A percentile compares a stretch with the other conserved stretches of the same genome.
Conservation (phyloP, 495 filamentous ascomycete genomes). For the Aspergillus kassunensis region DNA sequence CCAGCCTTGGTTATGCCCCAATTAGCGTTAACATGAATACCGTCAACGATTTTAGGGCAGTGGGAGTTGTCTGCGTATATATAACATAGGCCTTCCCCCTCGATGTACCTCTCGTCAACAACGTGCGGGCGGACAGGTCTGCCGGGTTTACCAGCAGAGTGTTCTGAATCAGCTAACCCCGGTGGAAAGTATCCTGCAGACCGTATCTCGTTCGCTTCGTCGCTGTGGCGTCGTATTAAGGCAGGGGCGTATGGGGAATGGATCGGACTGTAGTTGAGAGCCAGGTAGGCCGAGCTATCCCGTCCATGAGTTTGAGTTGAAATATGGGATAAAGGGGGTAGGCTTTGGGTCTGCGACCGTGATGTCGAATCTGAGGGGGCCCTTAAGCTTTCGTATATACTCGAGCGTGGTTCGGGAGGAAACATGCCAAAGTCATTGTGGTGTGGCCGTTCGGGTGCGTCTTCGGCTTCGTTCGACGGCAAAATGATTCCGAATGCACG, state of each 20-base stretch:
- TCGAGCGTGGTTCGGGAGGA: conserved; percentile 12
- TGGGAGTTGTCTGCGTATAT: conserved; percentile 84
- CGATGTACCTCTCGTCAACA: conserved; percentile 50
- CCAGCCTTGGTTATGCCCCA: conserved; percentile 94
- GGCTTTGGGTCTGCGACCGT: conserved; percentile 18
- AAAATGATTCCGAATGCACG: conserved; percentile 22
- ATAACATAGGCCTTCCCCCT: conserved; percentile 78
- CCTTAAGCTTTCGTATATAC: conserved; percentile 19
- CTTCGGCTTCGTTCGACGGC: conserved; percentile 18
- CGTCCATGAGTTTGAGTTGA: conserved; percentile 22
- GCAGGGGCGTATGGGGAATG: conserved; percentile 13
- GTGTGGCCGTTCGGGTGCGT: conserved; percentile 19
- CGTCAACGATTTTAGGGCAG: conserved; percentile 80
- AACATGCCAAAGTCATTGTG: conserved; percentile 21
- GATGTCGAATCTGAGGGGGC: conserved; percentile 22
- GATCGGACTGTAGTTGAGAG: background rate
- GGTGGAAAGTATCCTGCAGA: conserved; percentile 18
- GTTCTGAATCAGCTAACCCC: conserved; percentile 13
- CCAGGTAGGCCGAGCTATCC: conserved; percentile 12
- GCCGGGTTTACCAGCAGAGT: conserved; percentile 10
- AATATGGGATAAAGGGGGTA: conserved; percentile 37
- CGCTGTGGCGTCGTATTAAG: conserved; percentile 13
- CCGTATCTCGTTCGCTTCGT: conserved; percentile 17
- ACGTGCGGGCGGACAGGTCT: conserved; percentile 37
- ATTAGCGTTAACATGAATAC: conserved; percentile 79